Base-by-base conservation (phyloP, 345 rosid genomes). In the Boechera retrofracta region DNA sequence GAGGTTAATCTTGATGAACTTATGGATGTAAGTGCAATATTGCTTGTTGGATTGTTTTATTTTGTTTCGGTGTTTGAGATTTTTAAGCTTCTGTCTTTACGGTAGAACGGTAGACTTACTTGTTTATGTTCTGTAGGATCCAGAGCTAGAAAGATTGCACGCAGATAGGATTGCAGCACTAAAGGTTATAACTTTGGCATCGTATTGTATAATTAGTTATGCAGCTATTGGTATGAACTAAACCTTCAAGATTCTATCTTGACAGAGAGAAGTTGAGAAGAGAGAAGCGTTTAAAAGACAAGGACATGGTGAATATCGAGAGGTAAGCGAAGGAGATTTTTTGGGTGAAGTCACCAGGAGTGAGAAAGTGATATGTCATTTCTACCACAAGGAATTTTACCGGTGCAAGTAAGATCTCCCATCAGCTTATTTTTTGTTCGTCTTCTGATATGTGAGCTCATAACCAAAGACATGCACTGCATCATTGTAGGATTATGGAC, bases 1-100 rank as follows among this genome's bases (percentile, higher is more conserved):
- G 97, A 92, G 82, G 86, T 95, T 75, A 97, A 92, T 74, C 94
- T 95, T 53, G 98, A 92, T 79, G 98, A 95, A 41, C 87, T 95
- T 70, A 92, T 95, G 94, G 99, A 94, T 83, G 98, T 89, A 82
- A 86, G 96, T 82, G 69, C 52, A 38, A 10, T 70, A 28, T 26
- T 53, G 7, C 76, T 67, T 48, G n/a, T 32, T 71, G 2, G 62
- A 18, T 5, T 57, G 2, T 56, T 48, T 62, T 13, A 29, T 44
- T 11, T 32, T 67, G 4, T 68, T 10, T 29, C 5, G 49, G 3
- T 32, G 4, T 60, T 11, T 54, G 52, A 32, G 32, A 15, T 32
- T 10, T 65, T 33, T 28, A 32, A 7, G 35, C 44, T 71, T 15
- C 10, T 10, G 24, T 55, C 12, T 65, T 42, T 72, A 32, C 0